Conservation (phyloP, 192 early-diverging fungal genomes). For the Mortierella alpina region DNA sequence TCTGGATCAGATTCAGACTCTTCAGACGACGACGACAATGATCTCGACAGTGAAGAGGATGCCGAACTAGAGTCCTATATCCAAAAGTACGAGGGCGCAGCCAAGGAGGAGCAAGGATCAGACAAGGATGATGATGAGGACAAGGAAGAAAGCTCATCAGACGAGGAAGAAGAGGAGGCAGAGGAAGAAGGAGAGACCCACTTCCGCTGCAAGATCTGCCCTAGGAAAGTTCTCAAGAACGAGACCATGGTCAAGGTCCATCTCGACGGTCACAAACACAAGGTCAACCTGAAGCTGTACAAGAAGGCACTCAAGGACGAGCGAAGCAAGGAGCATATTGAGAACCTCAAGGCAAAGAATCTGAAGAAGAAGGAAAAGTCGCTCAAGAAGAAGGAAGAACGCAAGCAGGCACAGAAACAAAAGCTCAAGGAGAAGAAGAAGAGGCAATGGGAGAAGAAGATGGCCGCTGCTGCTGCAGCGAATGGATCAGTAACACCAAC, state of each 20-base stretch:
- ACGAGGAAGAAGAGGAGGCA: constrained; percentile 2
- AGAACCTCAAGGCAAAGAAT: constrained; percentile 36
- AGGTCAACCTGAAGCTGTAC: constrained; percentile 33
- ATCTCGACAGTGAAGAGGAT: constrained; percentile 33
- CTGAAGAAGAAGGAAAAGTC: constrained; percentile 47
- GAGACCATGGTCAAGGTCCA: constrained; percentile 46
- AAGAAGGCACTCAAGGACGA: constrained; percentile 46
- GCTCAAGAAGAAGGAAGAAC: constrained; percentile 38
- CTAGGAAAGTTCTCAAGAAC: constrained; percentile 48
- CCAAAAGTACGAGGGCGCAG: constrained; percentile 42
- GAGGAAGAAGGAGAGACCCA: constrained; percentile 42
- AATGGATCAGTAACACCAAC: background rate
- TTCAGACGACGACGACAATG: constrained; percentile 19
- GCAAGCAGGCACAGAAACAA: constrained; percentile 26
- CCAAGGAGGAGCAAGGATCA: constrained; percentile 17
- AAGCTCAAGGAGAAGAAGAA: constrained; percentile 56
- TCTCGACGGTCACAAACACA: constrained; percentile 42
- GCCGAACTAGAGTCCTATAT: constrained; percentile 49
- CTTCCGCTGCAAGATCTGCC: constrained; percentile 54
- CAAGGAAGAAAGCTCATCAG: constrained; percentile 9
- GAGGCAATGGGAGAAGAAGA: constrained; percentile 48
- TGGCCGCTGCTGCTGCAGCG: constrained; percentile 26
- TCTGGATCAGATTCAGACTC: constrained; percentile 51
- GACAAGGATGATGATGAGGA: constrained; percentile 10
- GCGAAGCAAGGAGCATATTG: constrained; percentile 36